Conservation (phyloP, 805 yeast species). For the Candida cerambycidarum region DNA sequence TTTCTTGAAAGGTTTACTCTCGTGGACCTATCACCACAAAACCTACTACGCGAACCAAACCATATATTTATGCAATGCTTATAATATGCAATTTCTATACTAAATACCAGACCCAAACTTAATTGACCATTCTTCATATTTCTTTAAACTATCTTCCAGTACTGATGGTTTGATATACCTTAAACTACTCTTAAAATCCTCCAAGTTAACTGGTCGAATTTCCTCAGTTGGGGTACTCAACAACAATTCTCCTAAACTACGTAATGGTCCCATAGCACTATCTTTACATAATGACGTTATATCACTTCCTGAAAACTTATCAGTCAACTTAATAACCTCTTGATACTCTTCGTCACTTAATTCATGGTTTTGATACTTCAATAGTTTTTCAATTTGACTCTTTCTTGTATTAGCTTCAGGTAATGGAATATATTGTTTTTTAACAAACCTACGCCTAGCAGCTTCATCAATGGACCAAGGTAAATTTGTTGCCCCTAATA, state of each 20-base stretch:
- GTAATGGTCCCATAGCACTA: slow-evolving; percentile 96
- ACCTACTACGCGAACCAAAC: too few relatives aligned
- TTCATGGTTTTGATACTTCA: slow-evolving; percentile 71
- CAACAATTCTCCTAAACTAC: slow-evolving; percentile 84
- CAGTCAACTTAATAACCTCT: slow-evolving; percentile 61
- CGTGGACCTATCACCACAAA: too few relatives aligned
- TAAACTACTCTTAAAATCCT: slow-evolving; percentile 76
- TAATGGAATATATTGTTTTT: slow-evolving; percentile 89
- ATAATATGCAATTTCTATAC: too few relatives aligned
- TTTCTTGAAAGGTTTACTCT: too few relatives aligned
- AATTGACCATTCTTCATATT: slow-evolving; percentile 87
- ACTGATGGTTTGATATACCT: slow-evolving; percentile 86
- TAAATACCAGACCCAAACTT: slow-evolving; percentile 65
- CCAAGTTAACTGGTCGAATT: slow-evolving; percentile 70
- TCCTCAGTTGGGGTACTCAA: slow-evolving; percentile 66
- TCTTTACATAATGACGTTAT: slow-evolving; percentile 92
- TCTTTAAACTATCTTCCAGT: slow-evolving; percentile 70
- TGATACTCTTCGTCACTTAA: slow-evolving; percentile 63
- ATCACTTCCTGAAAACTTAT: slow-evolving; percentile 88
- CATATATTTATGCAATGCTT: too few relatives aligned
- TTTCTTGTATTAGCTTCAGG: slow-evolving; percentile 85
- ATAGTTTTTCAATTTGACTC: slow-evolving; percentile 65
- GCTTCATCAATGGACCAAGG: slow-evolving; percentile 99
- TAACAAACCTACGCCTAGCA: slow-evolving; percentile 87
- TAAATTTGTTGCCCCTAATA: slow-evolving; percentile 89